Evolutionary conservation across 345 rosid genomes (phyloP), one percentile per base, ranked within the genome.

Genomic region (Erucastrum elatum): DNA sequence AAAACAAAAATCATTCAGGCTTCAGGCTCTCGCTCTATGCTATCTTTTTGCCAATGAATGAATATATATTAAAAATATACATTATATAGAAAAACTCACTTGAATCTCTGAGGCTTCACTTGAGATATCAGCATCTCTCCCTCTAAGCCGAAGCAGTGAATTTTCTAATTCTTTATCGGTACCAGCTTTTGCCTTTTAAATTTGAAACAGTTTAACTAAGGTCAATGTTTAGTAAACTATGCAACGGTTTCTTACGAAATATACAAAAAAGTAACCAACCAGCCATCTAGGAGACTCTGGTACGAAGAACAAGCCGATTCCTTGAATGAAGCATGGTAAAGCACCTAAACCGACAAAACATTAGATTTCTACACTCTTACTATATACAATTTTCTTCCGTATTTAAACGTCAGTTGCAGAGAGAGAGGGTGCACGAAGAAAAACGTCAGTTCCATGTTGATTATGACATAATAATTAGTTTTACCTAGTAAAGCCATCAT

Each of bases 231-330:
- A 34, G 37, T 34, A 5, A 3, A 51, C 51, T 77, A 51, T 35
- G 34, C 35, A 16, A 53, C 8, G 8, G 1, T 66, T 66, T 27
- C 0, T 13, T 7, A 21, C 16, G n/a, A 73, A 37, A 17, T 0
- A 11, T 10, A 55, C n/a, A 51, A 72, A 58, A 30, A 4, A 26
- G 26, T 41, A 46, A 51, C 80, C 1, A 71, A 81, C 83, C 84
- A 88, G 72, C 89, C 91, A 88, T 84, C 88, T 83, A 9, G 91
- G 91, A 17, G 91, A 88, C 75, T 88, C 91, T 0, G 91, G 88
- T 66, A 88, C 76, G 70, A 83, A 84, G 68, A 79, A 84, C 17
- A 88, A 64, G 16, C 85, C 86, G 9, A 81, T 33, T 31, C 64
- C 72, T 61, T 86, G 89, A 34, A 88, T 37, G 25, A 75, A 5